Conservation (phyloP, 805 yeast genomes). For the Lipomyces orientalis region DNA sequence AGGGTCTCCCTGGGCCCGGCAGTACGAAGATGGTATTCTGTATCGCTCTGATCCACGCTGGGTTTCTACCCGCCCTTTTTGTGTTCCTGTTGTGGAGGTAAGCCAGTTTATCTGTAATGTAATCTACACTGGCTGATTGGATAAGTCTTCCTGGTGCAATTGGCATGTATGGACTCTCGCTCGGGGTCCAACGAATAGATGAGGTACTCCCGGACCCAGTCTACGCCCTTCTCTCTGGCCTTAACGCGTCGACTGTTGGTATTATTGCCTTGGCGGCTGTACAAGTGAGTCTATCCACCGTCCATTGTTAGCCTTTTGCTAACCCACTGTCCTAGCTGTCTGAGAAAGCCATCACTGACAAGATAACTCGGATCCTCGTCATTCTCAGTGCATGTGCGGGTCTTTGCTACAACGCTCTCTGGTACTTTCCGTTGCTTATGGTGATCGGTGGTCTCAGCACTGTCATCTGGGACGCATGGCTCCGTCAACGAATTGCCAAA, state of each 20-base stretch:
- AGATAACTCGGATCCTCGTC: constrained; percentile 14
- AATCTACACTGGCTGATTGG: not conserved
- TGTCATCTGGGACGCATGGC: constrained; percentile 10
- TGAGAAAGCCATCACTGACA: constrained; percentile 12
- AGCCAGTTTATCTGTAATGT: not conserved
- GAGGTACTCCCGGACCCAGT: constrained; percentile 7
- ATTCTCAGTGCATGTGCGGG: constrained; percentile 8
- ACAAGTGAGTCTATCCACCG: not conserved
- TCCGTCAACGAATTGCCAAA: not conserved
- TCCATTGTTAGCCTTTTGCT: not conserved
- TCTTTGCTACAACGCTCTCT: constrained; percentile 10
- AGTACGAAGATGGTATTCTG: constrained; percentile 10
- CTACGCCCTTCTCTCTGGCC: constrained; percentile 15
- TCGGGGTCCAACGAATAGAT: constrained; percentile 5
- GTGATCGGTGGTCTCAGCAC: constrained; percentile 8
- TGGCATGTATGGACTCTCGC: constrained; percentile 7
- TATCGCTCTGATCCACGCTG: constrained; percentile 3
- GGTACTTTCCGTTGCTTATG: constrained; percentile 16
- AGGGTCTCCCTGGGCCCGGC: constrained; percentile 13
- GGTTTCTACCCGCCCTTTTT: not conserved
- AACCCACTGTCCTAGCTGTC: constrained; percentile 1
- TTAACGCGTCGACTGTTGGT: constrained; percentile 21
- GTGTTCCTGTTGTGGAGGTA: constrained; percentile 12
- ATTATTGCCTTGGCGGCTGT: constrained; percentile 20
- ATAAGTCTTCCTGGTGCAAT: constrained; percentile 19